phyloP scores from a whole-genome alignment of 129 eudicot species.

The Centaurea solstitialis region DNA sequence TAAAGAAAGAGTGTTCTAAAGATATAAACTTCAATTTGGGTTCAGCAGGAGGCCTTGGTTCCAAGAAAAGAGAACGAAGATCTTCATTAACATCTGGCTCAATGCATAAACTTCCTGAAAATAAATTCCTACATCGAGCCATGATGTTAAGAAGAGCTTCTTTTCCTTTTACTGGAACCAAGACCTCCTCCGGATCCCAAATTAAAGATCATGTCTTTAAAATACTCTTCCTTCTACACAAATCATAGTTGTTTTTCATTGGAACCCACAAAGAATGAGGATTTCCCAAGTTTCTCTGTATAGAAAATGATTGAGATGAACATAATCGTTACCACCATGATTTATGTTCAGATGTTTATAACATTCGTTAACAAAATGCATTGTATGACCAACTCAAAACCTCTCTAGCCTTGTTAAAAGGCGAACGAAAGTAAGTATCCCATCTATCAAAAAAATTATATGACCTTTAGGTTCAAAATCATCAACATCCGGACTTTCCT shows the following conservation, averaged over 20 bases:
- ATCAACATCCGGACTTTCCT: no score
- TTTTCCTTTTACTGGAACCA: conserved; percentile 34
- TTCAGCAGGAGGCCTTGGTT: no score
- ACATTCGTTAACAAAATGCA: conserved; percentile 50
- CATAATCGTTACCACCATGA: conserved; percentile 47
- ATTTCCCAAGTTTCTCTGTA: conserved; percentile 31
- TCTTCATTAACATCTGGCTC: no score
- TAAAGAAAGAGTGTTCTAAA: no score
- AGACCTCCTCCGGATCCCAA: conserved; percentile 6
- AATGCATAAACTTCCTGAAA: no score
- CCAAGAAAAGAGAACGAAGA: no score
- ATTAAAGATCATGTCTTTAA: conserved; percentile 19
- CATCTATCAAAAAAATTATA: no score
- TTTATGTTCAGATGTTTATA: conserved; percentile 62
- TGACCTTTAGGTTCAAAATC: no score
- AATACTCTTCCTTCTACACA: conserved; percentile 27
- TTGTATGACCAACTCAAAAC: conserved; percentile 42
- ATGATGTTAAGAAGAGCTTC: conserved; percentile 68
- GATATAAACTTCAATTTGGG: no score
- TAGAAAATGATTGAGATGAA: conserved; percentile 33
- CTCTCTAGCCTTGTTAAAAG: no score
- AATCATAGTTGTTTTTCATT: not conserved
- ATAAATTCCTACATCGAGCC: conserved; percentile 58
- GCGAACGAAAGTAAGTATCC: no score
- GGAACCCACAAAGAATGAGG: conserved; percentile 15